Evolutionary conservation across 305 asterid species (phyloP), one percentile per base, ranked within the genome.

Genomic region (Fraxinus angustifolia): DNA sequence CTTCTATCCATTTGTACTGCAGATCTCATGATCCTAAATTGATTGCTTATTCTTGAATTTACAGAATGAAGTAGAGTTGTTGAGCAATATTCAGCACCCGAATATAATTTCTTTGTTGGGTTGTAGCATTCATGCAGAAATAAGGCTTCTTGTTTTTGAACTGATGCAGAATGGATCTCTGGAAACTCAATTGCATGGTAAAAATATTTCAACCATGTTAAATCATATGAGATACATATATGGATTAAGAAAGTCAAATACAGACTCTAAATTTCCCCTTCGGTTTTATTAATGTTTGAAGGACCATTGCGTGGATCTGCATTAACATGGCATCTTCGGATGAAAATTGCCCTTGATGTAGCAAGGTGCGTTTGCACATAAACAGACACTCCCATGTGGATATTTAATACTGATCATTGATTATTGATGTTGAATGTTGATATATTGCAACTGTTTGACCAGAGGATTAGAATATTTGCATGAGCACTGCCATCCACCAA

Each of bases 381-480:
- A 35, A 76, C 79, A 38, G 42, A 35, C 78, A 75, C 56, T 73
- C 30, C 73, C 79, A 79, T 83, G 77, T 86, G 84, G 75, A 78
- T 82, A 78, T 58, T 82, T 50, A 62, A 53, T 80, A 6, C 79
- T 58, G 0, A 65, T 73, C 19, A 42, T 80, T 71, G 50, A 45
- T 48, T 42, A 68, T 45, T 68, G 81, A 65, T 45, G 48, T 10
- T 34, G 58, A 50, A 60, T 80, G 72, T 79, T 79, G 71, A 81
- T 38, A 79, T 77, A 80, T 73, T 72, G 58, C 65, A 33, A 84
- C 72, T 83, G 87, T 80, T 84, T 88, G 84, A 78, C 36, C 93
- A 91, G 96, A 84, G 97, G 94, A 82, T 82, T 93, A 87, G 93
- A 93, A 73, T 88, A 89, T 88, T 86, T 93, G 80, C 97, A 93